Conservation (phyloP, 1,284 basidiomycete species). For the Ustilago curta region DNA sequence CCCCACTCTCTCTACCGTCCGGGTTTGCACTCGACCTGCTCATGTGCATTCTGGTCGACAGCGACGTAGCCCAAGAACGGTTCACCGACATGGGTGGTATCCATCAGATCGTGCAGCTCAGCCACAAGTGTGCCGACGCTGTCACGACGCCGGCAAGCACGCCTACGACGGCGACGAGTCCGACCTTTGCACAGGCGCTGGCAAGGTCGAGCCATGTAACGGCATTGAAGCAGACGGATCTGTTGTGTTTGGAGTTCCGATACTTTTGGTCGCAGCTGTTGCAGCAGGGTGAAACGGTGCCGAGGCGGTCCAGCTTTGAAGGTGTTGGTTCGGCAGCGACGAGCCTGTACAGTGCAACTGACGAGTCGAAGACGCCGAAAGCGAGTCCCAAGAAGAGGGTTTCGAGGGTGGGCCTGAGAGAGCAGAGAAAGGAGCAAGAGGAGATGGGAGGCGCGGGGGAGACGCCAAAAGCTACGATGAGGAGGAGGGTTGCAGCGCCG, state of each 20-base stretch:
- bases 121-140: slow-evolving; percentile 45
- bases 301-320: slow-evolving; percentile 5
- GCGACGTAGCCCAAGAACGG: slow-evolving; percentile 20
- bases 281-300: slow-evolving; percentile 15
- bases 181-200: slow-evolving; percentile 3
- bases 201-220: slow-evolving; percentile 12
- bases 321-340: slow-evolving; percentile 2
- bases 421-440: slow-evolving; percentile 13
- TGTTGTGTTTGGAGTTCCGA: slow-evolving; percentile 48
- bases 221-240: slow-evolving; percentile 47
- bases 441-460: slow-evolving; percentile 1
- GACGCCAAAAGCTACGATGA: slow-evolving; percentile 22
- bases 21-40: slow-evolving; percentile 47
- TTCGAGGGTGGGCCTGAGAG: slow-evolving; percentile 7
- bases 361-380: slow-evolving; percentile 26
- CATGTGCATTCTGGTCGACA: slow-evolving; percentile 53
- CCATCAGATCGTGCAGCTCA: slow-evolving; percentile 45
- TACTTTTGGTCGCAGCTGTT: slow-evolving; percentile 50
- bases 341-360: slow-evolving; percentile 14
- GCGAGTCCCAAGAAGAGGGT: slow-evolving; percentile 21
- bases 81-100: slow-evolving; percentile 50
- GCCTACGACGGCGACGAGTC: slow-evolving; percentile 4
- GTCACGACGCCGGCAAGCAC: slow-evolving; percentile 31
- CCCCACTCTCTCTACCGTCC: slow-evolving; percentile 33
- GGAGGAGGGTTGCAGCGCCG: slow-evolving; percentile 10